A percentile compares a stretch with the other conserved stretches of the same genome.
These are phyloP conservation scores for Yarrowia sp. DNA, from an alignment of 805 yeast genomes.

Conservation along the genomic window DNA sequence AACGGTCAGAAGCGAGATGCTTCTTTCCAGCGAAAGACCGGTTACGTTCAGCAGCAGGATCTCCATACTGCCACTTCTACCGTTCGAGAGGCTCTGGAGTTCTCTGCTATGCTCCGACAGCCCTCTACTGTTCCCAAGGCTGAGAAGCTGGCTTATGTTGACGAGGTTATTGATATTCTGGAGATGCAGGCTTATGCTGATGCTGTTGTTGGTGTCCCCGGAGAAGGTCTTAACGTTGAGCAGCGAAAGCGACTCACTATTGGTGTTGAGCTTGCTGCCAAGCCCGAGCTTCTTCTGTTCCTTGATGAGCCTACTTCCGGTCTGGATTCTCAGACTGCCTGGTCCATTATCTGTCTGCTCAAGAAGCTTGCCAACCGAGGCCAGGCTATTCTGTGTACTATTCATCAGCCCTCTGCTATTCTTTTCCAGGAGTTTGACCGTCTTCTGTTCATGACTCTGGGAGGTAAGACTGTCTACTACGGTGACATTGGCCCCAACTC, in stretches of 20 bases:
- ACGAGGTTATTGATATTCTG: slow-evolving; percentile 58
- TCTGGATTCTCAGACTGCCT: slow-evolving; percentile 65
- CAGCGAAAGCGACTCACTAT: slow-evolving; percentile 62
- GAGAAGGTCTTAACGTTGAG: slow-evolving; percentile 65
- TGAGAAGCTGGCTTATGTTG: slow-evolving; percentile 66
- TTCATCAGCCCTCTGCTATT: slow-evolving; percentile 83
- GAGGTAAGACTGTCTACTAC: slow-evolving; percentile 73
- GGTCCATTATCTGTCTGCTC: slow-evolving; percentile 62
- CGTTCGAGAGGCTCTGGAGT: slow-evolving; percentile 69
- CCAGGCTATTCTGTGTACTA: slow-evolving; percentile 68
- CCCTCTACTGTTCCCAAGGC: slow-evolving; percentile 49
- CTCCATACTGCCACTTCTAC: slow-evolving; percentile 65
- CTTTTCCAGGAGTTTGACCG: slow-evolving; percentile 76
- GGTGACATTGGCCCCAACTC: slow-evolving; percentile 69
- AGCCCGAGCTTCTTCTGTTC: slow-evolving; percentile 58
- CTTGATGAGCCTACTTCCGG: slow-evolving; percentile 71
- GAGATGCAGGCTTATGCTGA: slow-evolving; percentile 66
- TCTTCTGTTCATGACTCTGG: slow-evolving; percentile 62
- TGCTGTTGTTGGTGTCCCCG: slow-evolving; percentile 71
- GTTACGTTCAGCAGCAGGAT: slow-evolving; percentile 78
- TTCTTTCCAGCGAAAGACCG: slow-evolving; percentile 64
- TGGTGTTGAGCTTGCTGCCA: slow-evolving; percentile 67
- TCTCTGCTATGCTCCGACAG: slow-evolving; percentile 67
- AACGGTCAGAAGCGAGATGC: slow-evolving; percentile 60
- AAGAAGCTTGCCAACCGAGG: slow-evolving; percentile 58